Evolutionary conservation across 257 asterid species (phyloP), one percentile per base, ranked within the genome.

Genomic region (Handroanthus guayacan): DNA sequence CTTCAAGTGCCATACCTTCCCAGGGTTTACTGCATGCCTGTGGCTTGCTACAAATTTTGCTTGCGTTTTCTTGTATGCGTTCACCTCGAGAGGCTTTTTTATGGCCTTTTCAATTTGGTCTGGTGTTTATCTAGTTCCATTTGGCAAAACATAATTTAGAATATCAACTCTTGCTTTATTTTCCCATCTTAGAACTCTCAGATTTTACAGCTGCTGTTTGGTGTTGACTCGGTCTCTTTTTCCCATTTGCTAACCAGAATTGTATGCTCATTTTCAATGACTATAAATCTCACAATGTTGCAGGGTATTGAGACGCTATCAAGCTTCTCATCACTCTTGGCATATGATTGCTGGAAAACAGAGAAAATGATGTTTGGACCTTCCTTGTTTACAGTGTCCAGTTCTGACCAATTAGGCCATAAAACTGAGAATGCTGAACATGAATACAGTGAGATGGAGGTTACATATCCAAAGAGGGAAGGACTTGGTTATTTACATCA

Each of bases 231-330:
- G 64, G 41, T 77, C 45, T 62, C 52, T 36, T 54, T n/a, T 51
- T 67, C 63, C 6, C 62, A 68, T 50, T 73, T 54, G 16, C 63
- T 68, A 56, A 60, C 51, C 17, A 2, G 37, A 79, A 55, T 6
- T 17, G 45, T 61, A 9, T 31, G 58, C 14, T 76, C 73, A 69
- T 44, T 39, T 36, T 66, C 61, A 62, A 74, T 69, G 68, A 62
- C 57, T 36, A 41, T 44, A 31, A 54, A 45, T 62, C 76, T 18
- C 44, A 57, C 18, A 67, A 58, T 61, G 67, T 68, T 81, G 64
- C 88, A 92, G 96, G 83, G 62, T 38, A 55, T 69, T 47, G 73
- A 20, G 43, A 54, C 67, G 12, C 52, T 62, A 68, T 47, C 80
- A 61, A 18, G 51, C 66, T 65, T 62, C 76, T 75, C 88, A 55